Conservation (phyloP, 257 asterid species). For the Striga asiatica region DNA sequence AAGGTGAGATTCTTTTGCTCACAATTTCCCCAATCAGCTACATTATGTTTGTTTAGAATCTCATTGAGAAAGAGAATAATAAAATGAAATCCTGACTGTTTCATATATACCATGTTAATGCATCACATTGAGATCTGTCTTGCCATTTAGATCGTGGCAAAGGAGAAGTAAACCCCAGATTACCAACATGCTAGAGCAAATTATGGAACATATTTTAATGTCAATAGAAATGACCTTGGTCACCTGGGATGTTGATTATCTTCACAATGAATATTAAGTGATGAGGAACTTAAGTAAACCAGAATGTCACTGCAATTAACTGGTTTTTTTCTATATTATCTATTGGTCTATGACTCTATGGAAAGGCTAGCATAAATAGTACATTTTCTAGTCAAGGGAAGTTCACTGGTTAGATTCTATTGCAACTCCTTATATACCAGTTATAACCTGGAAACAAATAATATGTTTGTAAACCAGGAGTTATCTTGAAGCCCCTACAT, state of each 20-base stretch:
- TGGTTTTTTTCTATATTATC: too few relatives aligned
- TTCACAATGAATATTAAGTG: constrained; percentile 1
- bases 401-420: too few relatives aligned
- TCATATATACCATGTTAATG: neutral
- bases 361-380: too few relatives aligned
- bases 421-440: too few relatives aligned
- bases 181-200: neutral
- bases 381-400: too few relatives aligned
- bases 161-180: neutral
- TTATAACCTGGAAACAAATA: too few relatives aligned
- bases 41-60: neutral
- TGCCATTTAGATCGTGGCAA: constrained; percentile 1
- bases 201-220: constrained; percentile 2
- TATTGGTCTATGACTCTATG: too few relatives aligned
- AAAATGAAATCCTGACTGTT: neutral
- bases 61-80: neutral
- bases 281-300: neutral
- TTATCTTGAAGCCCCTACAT: too few relatives aligned
- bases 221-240: neutral
- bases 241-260: too few relatives aligned
- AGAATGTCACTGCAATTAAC: neutral
- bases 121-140: neutral
- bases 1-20: constrained; percentile 31
- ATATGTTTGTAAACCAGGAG: too few relatives aligned
- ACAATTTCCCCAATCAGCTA: constrained; percentile 1